Evolutionary conservation across 2,329 filamentous ascomycete genomes (phyloP).

Genomic region (Exophiala sideris): DNA sequence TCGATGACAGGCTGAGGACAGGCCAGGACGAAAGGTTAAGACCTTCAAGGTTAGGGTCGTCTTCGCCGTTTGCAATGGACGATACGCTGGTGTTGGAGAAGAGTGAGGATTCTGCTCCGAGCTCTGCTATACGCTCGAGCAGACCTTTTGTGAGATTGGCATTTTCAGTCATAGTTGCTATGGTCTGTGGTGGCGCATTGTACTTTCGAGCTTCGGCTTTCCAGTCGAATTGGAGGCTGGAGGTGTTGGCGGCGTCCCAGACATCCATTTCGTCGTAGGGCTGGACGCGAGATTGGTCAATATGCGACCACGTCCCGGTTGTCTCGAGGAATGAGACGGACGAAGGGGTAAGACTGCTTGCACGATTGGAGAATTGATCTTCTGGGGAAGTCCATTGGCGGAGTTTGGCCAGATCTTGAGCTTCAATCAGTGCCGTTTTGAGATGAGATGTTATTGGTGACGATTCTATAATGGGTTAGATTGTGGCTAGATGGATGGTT

Average conservation of each 20-base stretch:
- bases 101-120: slow-evolving; percentile 57
- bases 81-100: slow-evolving; percentile 76
- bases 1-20: slow-evolving; percentile 68
- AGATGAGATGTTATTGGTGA: slow-evolving; percentile 72
- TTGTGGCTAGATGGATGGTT: neutral
- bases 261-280: slow-evolving; percentile 96
- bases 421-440: slow-evolving; percentile 84
- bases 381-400: slow-evolving; percentile 64
- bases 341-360: slow-evolving; percentile 86
- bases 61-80: slow-evolving; percentile 70
- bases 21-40: slow-evolving; percentile 85
- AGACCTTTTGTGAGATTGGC: slow-evolving; percentile 79
- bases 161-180: slow-evolving; percentile 98
- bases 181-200: slow-evolving; percentile 51
- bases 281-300: slow-evolving; percentile 71
- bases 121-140: slow-evolving; percentile 65
- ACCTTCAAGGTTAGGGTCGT: slow-evolving; percentile 62
- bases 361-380: slow-evolving; percentile 82
- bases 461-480: slow-evolving; percentile 55
- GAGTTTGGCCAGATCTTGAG: slow-evolving; percentile 73
- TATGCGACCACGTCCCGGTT: slow-evolving; percentile 81
- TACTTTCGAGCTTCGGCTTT: slow-evolving; percentile 39
- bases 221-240: slow-evolving; percentile 87
- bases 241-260: slow-evolving; percentile 89
- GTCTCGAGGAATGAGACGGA: slow-evolving; percentile 78